Evolutionary conservation across 805 yeast genomes (phyloP).

Genomic region (Kodamaea jinghongensis): DNA sequence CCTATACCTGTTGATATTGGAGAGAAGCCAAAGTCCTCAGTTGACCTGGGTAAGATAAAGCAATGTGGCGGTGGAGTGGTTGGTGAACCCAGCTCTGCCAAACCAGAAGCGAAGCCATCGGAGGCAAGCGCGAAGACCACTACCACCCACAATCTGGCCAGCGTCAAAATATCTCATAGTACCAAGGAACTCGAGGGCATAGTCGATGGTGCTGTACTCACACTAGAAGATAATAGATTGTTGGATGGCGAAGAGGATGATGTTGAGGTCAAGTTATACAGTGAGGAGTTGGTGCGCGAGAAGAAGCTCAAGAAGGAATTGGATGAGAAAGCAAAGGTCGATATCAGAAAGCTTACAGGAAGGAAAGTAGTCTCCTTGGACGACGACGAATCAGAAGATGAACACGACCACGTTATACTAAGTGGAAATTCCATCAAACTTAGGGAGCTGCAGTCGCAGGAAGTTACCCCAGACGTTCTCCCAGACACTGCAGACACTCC

Average conservation of each 20-base stretch:
- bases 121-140: not conserved
- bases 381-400: constrained; percentile 11
- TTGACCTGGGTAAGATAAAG: no score
- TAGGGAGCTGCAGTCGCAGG: constrained; percentile 9
- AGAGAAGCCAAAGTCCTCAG: not conserved
- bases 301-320: constrained; percentile 29
- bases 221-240: constrained; percentile 51
- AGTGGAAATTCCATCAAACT: constrained; percentile 9
- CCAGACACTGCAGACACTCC: no score
- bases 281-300: constrained; percentile 30
- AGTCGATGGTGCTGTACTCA: constrained; percentile 48
- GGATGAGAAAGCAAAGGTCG: constrained; percentile 24
- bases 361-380: constrained; percentile 16
- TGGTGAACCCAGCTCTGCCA: no score
- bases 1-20: constrained; percentile 26
- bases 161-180: constrained; percentile 46
- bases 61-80: constrained; percentile 27
- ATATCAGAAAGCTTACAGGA: constrained; percentile 22
- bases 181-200: constrained; percentile 36
- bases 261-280: constrained; percentile 23
- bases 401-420: constrained; percentile 5
- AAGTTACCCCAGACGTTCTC: no score
- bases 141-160: constrained; percentile 11
- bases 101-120: constrained; percentile 11
- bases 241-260: constrained; percentile 26